Base-by-base conservation (phyloP, 495 filamentous ascomycete genomes). In the Apodospora peruviana region DNA sequence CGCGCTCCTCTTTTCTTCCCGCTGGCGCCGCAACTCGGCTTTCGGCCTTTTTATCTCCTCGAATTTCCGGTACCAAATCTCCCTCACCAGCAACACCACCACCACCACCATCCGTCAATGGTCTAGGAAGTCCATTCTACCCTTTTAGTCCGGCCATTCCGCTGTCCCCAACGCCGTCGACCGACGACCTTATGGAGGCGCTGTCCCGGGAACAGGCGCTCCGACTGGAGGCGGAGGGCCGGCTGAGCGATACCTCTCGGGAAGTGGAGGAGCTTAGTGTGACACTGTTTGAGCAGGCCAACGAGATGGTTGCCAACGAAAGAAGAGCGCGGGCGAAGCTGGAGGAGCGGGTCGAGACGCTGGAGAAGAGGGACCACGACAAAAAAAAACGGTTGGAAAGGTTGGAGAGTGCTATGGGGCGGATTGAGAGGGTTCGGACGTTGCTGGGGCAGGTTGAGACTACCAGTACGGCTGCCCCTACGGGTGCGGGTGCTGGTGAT, bases 301-400 rank as follows among this genome's bases (percentile, higher is more conserved):
- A 97, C 58, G 88, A 95, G 73, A 97, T 98, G 91, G 93, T 98
- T 20, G 89, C 91, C 14, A 71, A 81, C 57, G 93, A 97, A 74
- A 75, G 93, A 39, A 82, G 85, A 61, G 88, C 86, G 27, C 71
- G 88, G 35, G 87, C 86, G 5, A 79, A 77, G 64, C 72, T 97
- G 24, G 90, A 95, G 64, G 85, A 88, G 62, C 64, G 87, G 24
- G 79, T 91, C 0, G 75, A 66, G 22, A 74, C 85, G 54, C 65
- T 91, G 29, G 86, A 91, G 66, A 67, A 75, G 24, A 60, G 87
- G 34, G 88, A 91, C 54, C 68, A 64, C 20, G 86, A 90, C 59
- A 89, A 88, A 75, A 72, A 79, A 51, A 75, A 73, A 43, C 65
- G 86, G 45, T 58, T 95, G 35, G 91, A 91, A 52, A 63, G 75